Base-by-base conservation (phyloP, 179 eudicot species). In the Beta corolliflora region DNA sequence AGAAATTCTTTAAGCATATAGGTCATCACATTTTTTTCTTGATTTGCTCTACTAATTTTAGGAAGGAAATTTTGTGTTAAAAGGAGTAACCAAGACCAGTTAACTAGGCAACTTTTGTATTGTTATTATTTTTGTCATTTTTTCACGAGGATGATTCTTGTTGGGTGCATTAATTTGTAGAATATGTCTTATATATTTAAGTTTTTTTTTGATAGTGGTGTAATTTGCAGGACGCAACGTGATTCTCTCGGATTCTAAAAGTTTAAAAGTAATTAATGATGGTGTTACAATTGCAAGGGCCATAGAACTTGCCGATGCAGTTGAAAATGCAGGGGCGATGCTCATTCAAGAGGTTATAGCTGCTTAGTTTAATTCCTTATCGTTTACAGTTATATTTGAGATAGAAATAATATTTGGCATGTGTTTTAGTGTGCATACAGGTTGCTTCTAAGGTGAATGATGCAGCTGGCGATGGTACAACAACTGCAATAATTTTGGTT, bases 381-480 rank as follows among this genome's bases (percentile, higher is more conserved):
- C 25, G 56, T 78, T 67, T 64, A 23, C 61, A 36, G 23, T 31
- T 78, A n/a, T 77, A 74, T 29, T 70, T 83, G 70, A 69, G 54
- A 66, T 78, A 76, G 73, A 76, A 79, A 54, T 77, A 76, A 61
- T 69, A 79, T 81, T 25, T 67, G 85, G 67, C 75, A 85, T 74
- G 78, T 75, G 52, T 76, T 87, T 76, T 81, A 66, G 81, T 76
- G 77, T 75, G 76, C 84, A 79, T 79, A 79, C 90, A 95, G 99
- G 99, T 95, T 81, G 99, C 99, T 80, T 86, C 89, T 71, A 95
- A 94, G 88, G 94, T 94, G 66, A 95, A 95, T 89, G 89, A 85
- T 85, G 86, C 88, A 80, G 98, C 97, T 79, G 99, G 99, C 60
- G 99, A 95, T 88, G 99, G 99, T 68, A 95, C 98, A 14, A 92